Base-by-base conservation (phyloP, 1,284 basidiomycete genomes). In the Leccinum pallidistipes region DNA sequence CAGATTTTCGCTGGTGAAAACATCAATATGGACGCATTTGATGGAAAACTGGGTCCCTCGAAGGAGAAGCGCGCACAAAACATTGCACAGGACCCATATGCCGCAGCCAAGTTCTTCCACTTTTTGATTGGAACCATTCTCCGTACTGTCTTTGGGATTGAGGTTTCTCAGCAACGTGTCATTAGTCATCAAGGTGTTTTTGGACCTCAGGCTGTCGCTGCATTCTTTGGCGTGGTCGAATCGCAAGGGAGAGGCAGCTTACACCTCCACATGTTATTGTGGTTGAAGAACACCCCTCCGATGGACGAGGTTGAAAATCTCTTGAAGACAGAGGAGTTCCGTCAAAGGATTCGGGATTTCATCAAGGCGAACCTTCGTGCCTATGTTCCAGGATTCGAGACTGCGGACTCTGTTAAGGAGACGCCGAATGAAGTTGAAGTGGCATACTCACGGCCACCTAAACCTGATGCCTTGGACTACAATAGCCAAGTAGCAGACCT, bases 21-120 rank as follows among this genome's bases (percentile, higher is more conserved):
- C 9, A 31, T 31, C 7, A 6, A 78, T 50, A 43, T 81, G 34
- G 75, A 81, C 56, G 7, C 12, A 14, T 18, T 38, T 36, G 43
- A 14, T 7, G 4, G 8, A 14, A 31, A 31, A 6, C 16, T 34
- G 5, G 78, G 76, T 0, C 79, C 76, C 0, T 66, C 67, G 18
- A 64, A 58, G 3, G 58, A 66, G 0, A 12, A 72, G 49, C 65
- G 73, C 0, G 71, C 72, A 1, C 6, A 55, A 0, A 79, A 77
- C 51, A 71, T 81, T 4, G 74, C 78, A 0, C 10, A 31, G 0
- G 76, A 83, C 67, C 77, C 78, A 12, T 81, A 69, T 62, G 76
- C 76, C 0, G 69, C 76, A 0, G 73, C 77, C 0, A 67, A 76
- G 47, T 82, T 75, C 6, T 59, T 82, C 78, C 72, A 80, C 49